Evolutionary conservation across 441 rosid genomes (phyloP).

Genomic region (Geranium incanum): DNA sequence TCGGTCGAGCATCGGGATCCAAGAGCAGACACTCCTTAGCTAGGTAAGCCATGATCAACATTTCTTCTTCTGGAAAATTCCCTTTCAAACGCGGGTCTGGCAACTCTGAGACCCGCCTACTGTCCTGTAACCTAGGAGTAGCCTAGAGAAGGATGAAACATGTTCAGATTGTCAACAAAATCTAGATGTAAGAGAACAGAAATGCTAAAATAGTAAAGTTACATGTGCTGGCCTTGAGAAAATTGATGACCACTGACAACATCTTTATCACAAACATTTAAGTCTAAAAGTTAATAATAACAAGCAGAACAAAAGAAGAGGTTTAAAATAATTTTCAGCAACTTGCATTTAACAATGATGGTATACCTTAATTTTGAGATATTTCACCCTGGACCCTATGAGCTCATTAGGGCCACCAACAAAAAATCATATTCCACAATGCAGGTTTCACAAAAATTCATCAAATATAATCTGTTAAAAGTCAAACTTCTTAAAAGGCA

Average conservation of each 20-base stretch:
- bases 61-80: slow-evolving; percentile 66
- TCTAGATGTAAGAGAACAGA: background rate
- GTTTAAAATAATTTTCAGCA: too few relatives aligned
- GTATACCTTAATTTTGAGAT: background rate
- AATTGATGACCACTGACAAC: background rate
- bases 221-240: background rate
- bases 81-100: slow-evolving; percentile 73
- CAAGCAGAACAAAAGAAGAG: background rate
- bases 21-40: slow-evolving; percentile 83
- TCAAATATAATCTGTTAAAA: background rate
- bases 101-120: slow-evolving; percentile 54
- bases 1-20: slow-evolving; percentile 87
- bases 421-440: background rate
- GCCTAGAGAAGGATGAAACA: slow-evolving; percentile 39
- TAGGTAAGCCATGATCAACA: slow-evolving; percentile 84
- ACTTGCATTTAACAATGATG: background rate
- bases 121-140: slow-evolving; percentile 63
- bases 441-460: slow-evolving; percentile 1
- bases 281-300: background rate
- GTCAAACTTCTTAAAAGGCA: background rate
- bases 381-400: background rate
- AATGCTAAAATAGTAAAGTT: background rate
- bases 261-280: background rate
- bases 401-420: background rate
- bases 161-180: background rate